A percentile compares a stretch with the other conserved stretches of the same genome.
Conservation (phyloP, 768 basidiomycete species). For the Crepidotus variabilis region DNA sequence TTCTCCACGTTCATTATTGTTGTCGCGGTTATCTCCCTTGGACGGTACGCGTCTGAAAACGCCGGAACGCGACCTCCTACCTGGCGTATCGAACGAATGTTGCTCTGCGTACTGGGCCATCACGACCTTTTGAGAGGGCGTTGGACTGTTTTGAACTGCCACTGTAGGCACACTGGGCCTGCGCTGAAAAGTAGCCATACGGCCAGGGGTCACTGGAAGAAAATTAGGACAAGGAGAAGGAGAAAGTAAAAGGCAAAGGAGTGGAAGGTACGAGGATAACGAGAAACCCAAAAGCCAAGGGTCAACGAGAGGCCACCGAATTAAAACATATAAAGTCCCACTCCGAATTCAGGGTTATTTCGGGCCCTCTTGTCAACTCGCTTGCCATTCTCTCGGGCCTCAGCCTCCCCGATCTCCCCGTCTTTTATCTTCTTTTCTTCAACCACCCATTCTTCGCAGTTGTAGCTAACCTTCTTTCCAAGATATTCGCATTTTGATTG, state of each 20-base stretch:
- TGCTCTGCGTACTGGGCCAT: conserved; percentile 45
- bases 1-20: conserved; percentile 17
- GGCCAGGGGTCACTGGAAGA: conserved; percentile 1
- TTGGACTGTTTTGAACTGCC: conserved; percentile 34
- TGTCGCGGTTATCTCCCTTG: conserved; percentile 24
- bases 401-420: neutral
- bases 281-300: conserved; percentile 3
- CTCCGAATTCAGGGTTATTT: neutral
- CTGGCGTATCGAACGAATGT: conserved; percentile 34
- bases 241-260: conserved; percentile 14
- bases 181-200: conserved; percentile 22
- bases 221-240: conserved; percentile 5
- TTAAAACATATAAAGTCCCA: neutral
- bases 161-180: conserved; percentile 28
- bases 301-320: neutral
- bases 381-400: neutral
- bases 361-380: neutral
- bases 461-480: neutral
- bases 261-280: conserved; percentile 6
- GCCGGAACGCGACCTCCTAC: conserved; percentile 25
- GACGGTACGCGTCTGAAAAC: conserved; percentile 27
- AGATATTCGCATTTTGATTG: neutral
- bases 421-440: neutral
- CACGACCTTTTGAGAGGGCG: conserved; percentile 38
- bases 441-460: neutral